Evolutionary conservation across 1,139 yeast species (phyloP).

Genomic region (Zygosaccharomyces pseudobailii): DNA sequence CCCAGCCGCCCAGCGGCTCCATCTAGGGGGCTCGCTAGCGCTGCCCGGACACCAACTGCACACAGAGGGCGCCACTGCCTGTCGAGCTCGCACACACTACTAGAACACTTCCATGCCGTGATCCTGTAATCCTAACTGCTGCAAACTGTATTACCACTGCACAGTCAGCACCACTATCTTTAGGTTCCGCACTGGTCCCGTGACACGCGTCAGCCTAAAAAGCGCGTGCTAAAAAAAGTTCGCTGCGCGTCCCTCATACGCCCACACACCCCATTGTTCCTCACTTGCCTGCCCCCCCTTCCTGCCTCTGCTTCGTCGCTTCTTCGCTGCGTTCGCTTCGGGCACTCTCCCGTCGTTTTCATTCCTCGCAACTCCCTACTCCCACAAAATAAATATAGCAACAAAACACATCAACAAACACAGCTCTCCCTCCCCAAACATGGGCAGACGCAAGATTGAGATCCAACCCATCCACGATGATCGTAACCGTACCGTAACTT

Average conservation of each 20-base stretch:
- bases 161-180: no score
- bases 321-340: neutral
- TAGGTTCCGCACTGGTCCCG: no score
- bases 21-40: no score
- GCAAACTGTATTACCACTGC: no score
- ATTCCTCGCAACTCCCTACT: neutral
- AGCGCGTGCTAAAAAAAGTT: neutral
- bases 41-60: no score
- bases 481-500: conserved; percentile 82
- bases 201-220: no score
- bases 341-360: neutral
- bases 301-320: neutral
- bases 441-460: conserved; percentile 97
- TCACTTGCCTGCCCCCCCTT: neutral
- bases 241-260: neutral
- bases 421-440: conserved; percentile 27
- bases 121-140: no score
- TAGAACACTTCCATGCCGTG: no score
- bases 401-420: neutral
- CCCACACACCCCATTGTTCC: no score
- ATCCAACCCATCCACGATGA: conserved; percentile 90
- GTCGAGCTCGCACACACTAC: no score
- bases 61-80: no score
- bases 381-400: neutral
- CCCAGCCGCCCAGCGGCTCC: no score